phyloP scores from a whole-genome alignment of 352 stramenopile species.

The Blastocystis sp. region DNA sequence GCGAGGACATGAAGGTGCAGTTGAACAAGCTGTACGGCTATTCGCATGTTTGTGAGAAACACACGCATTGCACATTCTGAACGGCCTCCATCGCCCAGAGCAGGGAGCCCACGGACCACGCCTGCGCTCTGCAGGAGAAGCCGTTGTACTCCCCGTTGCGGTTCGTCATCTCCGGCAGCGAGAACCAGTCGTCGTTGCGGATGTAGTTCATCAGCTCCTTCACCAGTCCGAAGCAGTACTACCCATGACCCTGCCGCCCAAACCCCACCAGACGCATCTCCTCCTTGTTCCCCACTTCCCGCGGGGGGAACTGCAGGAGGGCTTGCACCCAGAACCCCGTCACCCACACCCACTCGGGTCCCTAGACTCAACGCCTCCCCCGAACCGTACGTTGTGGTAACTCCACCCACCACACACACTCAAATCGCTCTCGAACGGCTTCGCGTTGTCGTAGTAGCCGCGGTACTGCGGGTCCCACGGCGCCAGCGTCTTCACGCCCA shows the following conservation, averaged over 20 bases:
- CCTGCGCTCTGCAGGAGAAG: conserved; percentile 56
- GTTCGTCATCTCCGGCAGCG: conserved; percentile 63
- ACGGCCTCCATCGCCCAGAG: background rate
- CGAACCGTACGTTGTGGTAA: conserved; percentile 69
- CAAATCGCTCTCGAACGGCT: conserved; percentile 38
- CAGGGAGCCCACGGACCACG: conserved; percentile 42
- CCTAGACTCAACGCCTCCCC: conserved; percentile 42
- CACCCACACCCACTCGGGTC: conserved; percentile 72
- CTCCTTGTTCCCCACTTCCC: background rate
- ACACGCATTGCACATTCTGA: background rate
- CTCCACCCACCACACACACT: conserved; percentile 67
- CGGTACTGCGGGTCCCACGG: conserved; percentile 64
- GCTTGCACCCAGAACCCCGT: conserved; percentile 70
- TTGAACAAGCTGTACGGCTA: conserved; percentile 58
- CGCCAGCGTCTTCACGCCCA: conserved; percentile 69
- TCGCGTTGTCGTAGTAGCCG: conserved; percentile 70
- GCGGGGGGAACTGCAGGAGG: conserved; percentile 59
- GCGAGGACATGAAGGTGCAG: conserved; percentile 29
- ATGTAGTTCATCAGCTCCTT: conserved; percentile 52
- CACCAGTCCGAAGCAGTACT: conserved; percentile 52
- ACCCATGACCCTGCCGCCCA: background rate
- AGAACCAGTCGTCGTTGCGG: conserved; percentile 57
- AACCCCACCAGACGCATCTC: background rate
- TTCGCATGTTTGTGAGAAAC: conserved; percentile 47
- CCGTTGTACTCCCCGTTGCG: conserved; percentile 54